Evolutionary conservation across 441 rosid genomes (phyloP).

Genomic region (Pelargonium citronellum): DNA sequence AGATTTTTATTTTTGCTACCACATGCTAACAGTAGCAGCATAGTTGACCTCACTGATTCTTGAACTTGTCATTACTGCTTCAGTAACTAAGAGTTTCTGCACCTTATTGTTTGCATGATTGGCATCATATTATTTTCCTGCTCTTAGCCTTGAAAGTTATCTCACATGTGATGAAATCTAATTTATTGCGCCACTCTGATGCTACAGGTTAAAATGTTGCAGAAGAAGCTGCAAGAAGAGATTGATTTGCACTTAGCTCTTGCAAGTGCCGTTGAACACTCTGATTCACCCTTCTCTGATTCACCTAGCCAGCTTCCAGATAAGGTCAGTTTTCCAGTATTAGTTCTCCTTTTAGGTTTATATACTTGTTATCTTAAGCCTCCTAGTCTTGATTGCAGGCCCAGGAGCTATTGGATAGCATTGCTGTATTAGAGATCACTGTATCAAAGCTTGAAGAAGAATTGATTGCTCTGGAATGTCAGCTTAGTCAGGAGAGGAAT

Average conservation of each 20-base stretch:
- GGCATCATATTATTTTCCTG: background rate
- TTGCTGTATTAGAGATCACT: conserved; percentile 63
- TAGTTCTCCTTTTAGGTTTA: conserved; percentile 8
- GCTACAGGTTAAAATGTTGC: conserved; percentile 62
- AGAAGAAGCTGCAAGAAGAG: conserved; percentile 70
- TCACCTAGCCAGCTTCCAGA: conserved; percentile 67
- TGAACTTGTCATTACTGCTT: no score
- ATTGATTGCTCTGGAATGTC: conserved; percentile 53
- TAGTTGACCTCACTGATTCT: no score
- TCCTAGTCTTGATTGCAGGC: conserved; percentile 38
- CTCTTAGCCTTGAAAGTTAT: background rate
- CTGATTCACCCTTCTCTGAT: conserved; percentile 39
- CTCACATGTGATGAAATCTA: background rate
- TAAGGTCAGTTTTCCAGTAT: conserved; percentile 38
- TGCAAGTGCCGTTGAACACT: conserved; percentile 58
- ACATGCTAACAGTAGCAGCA: no score
- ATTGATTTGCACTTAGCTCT: conserved; percentile 56
- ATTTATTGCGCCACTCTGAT: background rate
- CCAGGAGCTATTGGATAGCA: conserved; percentile 67
- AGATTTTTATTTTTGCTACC: no score
- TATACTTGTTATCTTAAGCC: conserved; percentile 18
- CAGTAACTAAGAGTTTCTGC: background rate
- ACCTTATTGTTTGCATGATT: background rate
- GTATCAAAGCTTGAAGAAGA: conserved; percentile 84
- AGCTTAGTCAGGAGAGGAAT: conserved; percentile 77